Conservation (phyloP, 352 stramenopile species). For the Pythium brachiatum region DNA sequence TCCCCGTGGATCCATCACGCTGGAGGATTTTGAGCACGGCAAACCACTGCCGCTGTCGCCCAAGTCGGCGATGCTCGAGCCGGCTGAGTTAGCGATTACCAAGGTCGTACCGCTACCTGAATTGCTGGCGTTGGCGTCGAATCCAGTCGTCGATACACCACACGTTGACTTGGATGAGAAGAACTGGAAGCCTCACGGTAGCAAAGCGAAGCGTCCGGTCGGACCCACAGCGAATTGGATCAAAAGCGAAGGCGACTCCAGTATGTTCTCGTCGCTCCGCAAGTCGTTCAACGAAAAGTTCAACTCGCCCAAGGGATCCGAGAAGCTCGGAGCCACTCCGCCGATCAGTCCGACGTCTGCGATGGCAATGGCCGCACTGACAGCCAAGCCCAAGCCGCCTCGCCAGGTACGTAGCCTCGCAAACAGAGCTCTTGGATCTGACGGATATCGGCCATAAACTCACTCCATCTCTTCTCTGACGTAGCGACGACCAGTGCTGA, state of each 20-base stretch:
- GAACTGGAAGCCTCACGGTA: background rate
- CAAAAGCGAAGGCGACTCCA: slow-evolving; percentile 17
- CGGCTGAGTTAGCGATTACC: background rate
- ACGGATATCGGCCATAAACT: background rate
- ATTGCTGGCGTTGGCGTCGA: slow-evolving; percentile 28
- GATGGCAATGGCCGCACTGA: background rate
- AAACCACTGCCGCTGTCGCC: slow-evolving; percentile 20
- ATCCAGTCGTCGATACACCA: slow-evolving; percentile 20
- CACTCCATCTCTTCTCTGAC: background rate
- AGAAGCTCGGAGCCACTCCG: slow-evolving; percentile 1
- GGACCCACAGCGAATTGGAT: slow-evolving; percentile 9
- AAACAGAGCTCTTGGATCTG: too few species aligned
- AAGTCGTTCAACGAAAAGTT: slow-evolving; percentile 29
- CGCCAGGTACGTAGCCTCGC: background rate
- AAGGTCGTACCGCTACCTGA: slow-evolving; percentile 14
- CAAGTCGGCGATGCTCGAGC: background rate
- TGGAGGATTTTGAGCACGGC: slow-evolving; percentile 64
- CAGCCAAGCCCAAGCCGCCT: background rate
- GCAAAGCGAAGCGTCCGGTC: too few species aligned
- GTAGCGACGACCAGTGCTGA: background rate
- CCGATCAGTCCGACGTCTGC: slow-evolving; percentile 11
- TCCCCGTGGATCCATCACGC: slow-evolving; percentile 31
- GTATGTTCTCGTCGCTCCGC: slow-evolving; percentile 23
- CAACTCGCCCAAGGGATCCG: slow-evolving; percentile 12
- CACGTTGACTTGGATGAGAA: slow-evolving; percentile 10